Evolutionary conservation across 495 filamentous ascomycete species (phyloP).

Genomic region (Venustampulla echinocandica): DNA sequence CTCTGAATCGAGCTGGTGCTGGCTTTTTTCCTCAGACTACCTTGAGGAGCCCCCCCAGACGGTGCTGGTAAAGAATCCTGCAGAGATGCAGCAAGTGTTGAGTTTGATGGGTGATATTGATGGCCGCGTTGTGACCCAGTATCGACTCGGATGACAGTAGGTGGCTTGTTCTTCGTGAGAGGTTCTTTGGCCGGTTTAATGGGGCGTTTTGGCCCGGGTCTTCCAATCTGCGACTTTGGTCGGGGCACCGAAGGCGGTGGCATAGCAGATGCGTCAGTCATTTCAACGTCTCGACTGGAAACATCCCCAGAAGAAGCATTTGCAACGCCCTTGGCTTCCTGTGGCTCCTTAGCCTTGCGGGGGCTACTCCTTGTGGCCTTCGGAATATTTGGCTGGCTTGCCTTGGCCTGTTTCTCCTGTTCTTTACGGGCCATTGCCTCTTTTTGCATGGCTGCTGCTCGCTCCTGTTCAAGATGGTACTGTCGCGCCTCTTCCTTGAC

Average conservation of each 20-base stretch:
- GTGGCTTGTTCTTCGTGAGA: slow-evolving; percentile 57
- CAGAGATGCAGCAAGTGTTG: slow-evolving; percentile 45
- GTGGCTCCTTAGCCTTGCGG: slow-evolving; percentile 40
- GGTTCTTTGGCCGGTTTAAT: slow-evolving; percentile 63
- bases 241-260: slow-evolving; percentile 50
- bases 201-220: slow-evolving; percentile 49
- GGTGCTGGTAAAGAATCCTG: slow-evolving; percentile 49
- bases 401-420: slow-evolving; percentile 30
- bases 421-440: slow-evolving; percentile 34
- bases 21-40: slow-evolving; percentile 49
- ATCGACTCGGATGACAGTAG: slow-evolving; percentile 71
- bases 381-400: slow-evolving; percentile 28
- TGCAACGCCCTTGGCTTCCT: slow-evolving; percentile 32
- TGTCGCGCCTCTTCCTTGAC: slow-evolving; percentile 54
- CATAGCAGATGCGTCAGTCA: slow-evolving; percentile 41
- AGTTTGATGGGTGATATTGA: slow-evolving; percentile 50
- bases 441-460: slow-evolving; percentile 38
- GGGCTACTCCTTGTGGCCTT: slow-evolving; percentile 41
- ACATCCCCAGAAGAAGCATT: slow-evolving; percentile 27
- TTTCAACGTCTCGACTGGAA: slow-evolving; percentile 35
- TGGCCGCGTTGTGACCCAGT: slow-evolving; percentile 51
- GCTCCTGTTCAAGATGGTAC: slow-evolving; percentile 53
- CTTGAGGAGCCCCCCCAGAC: slow-evolving; percentile 33
- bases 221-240: slow-evolving; percentile 40
- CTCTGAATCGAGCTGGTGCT: slow-evolving; percentile 61